These are phyloP conservation scores for Trypethelium eluteriae DNA, from an alignment of 495 filamentous ascomycete genomes.

Conservation along the genomic window DNA sequence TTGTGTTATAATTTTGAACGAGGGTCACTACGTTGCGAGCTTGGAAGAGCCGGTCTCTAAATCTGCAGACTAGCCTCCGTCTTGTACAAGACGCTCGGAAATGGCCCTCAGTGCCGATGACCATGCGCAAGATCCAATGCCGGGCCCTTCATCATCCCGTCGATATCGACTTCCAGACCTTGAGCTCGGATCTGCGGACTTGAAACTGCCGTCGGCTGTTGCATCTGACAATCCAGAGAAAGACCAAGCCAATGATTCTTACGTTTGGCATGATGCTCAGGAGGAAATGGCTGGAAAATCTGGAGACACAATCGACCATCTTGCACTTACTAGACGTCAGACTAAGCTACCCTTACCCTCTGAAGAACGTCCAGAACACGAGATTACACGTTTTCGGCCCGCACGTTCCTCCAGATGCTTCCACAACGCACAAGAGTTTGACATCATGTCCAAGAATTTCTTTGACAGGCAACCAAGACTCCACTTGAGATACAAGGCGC, in stretches of 20 bases:
- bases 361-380: neutral
- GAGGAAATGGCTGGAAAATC: neutral
- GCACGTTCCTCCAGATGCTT: neutral
- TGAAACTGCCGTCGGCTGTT: neutral
- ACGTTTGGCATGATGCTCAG: neutral
- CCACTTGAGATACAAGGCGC: neutral
- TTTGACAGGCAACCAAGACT: neutral
- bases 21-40: too few relatives aligned
- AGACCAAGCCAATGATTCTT: neutral
- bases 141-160: neutral
- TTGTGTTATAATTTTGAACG: too few relatives aligned
- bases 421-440: neutral
- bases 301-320: neutral
- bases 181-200: neutral
- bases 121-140: neutral
- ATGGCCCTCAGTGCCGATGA: neutral
- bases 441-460: neutral
- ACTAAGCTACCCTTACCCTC: neutral
- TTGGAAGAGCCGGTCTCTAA: too few relatives aligned
- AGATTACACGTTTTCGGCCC: neutral
- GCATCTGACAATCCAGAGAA: neutral
- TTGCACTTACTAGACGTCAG: neutral
- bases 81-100: neutral
- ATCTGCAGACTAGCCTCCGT: neutral
- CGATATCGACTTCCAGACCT: neutral